Percentiles rank a stretch among this genome's conserved stretches.
These are phyloP conservation scores for Nicotiana rustica DNA, from an alignment of 305 asterid genomes.

Conservation along the genomic window DNA sequence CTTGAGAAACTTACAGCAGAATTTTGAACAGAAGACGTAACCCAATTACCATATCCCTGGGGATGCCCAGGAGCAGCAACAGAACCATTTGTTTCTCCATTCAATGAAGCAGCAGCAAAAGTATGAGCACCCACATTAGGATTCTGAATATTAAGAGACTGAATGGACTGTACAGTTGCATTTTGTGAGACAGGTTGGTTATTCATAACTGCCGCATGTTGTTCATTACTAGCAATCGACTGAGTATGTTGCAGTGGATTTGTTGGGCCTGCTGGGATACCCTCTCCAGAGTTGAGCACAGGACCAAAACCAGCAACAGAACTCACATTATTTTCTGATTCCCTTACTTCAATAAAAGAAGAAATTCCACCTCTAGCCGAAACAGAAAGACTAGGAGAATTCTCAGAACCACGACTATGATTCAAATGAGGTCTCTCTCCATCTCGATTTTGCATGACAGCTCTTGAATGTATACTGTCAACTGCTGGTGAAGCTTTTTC, in stretches of 20 bases:
- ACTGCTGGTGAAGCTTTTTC: constrained; percentile 54
- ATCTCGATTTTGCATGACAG: constrained; percentile 37
- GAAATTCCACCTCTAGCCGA: constrained; percentile 34
- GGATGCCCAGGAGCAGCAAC: constrained; percentile 53
- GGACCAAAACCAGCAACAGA: constrained; percentile 54
- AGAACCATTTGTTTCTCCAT: constrained; percentile 43
- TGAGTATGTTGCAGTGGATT: constrained; percentile 47
- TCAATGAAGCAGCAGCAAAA: constrained; percentile 44
- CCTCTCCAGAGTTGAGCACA: constrained; percentile 48
- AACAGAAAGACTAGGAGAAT: constrained; percentile 32
- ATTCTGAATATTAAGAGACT: constrained; percentile 54
- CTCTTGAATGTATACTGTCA: constrained; percentile 43
- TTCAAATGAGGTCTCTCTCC: constrained; percentile 46
- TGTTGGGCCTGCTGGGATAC: constrained; percentile 38
- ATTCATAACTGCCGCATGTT: constrained; percentile 52
- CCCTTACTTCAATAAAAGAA: constrained; percentile 41
- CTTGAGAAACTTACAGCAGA: constrained; percentile 59
- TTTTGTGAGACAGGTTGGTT: constrained; percentile 44
- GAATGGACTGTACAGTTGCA: constrained; percentile 39
- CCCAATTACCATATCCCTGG: constrained; percentile 66
- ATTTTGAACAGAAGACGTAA: constrained; percentile 54
- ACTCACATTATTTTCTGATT: constrained; percentile 35
- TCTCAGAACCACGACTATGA: constrained; percentile 38
- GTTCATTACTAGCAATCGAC: constrained; percentile 48
- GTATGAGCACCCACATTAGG: constrained; percentile 52